Conservation (phyloP, 306 rosid species). For the Astragalus glycyphyllos region DNA sequence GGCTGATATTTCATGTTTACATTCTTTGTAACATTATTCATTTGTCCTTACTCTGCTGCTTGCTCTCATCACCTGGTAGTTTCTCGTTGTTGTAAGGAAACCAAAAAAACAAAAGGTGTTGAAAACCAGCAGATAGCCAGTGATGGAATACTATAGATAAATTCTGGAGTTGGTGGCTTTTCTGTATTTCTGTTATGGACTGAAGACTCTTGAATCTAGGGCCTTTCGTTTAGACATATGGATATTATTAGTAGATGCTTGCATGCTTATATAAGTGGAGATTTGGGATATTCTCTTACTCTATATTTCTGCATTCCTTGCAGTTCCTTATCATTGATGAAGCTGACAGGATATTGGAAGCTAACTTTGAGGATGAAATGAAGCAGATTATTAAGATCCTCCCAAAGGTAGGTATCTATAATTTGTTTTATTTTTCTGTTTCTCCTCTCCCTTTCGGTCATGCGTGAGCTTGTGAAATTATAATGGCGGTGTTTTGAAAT, state of each 20-base stretch:
- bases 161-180: slow-evolving; percentile 5
- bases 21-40: slow-evolving; percentile 2
- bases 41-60: not conserved
- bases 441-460: not conserved
- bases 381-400: slow-evolving; percentile 79
- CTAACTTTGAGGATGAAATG: slow-evolving; percentile 97
- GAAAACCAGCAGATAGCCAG: not conserved
- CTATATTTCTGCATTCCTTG: slow-evolving; percentile 34
- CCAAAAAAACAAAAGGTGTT: not conserved
- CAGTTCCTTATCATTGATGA: slow-evolving; percentile 95
- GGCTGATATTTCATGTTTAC: slow-evolving; percentile 18
- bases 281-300: slow-evolving; percentile 38
- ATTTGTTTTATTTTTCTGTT: not conserved
- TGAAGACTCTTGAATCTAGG: not conserved
- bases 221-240: slow-evolving; percentile 18
- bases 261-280: slow-evolving; percentile 36
- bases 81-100: not conserved
- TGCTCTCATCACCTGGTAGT: slow-evolving; percentile 5
- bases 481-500: not conserved
- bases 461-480: slow-evolving; percentile 20
- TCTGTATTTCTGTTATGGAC: slow-evolving; percentile 7
- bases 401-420: slow-evolving; percentile 82
- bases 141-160: slow-evolving; percentile 2
- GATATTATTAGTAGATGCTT: not conserved
- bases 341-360: slow-evolving; percentile 95